Conservation (phyloP, 306 rosid genomes). For the Neltuma alba region DNA sequence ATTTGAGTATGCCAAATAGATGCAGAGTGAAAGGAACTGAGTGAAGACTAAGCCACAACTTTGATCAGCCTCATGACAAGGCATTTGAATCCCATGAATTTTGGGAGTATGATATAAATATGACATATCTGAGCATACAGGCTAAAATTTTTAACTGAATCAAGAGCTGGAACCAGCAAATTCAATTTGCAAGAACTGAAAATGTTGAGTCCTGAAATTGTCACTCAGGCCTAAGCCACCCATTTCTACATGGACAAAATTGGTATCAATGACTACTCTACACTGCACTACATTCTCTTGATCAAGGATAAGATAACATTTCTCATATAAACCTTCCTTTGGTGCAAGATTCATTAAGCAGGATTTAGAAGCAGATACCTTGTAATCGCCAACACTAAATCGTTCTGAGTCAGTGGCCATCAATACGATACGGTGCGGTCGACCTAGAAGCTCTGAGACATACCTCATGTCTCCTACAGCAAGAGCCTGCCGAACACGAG, state of each 20-base stretch:
- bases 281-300: constrained; percentile 52
- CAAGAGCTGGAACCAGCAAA: constrained; percentile 59
- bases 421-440: constrained; percentile 74
- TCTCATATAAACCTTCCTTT: constrained; percentile 82
- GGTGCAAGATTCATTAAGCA: constrained; percentile 81
- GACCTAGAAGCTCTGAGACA: constrained; percentile 85
- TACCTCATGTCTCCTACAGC: constrained; percentile 79
- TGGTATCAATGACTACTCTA: constrained; percentile 71
- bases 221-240: constrained; percentile 43
- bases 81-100: not conserved
- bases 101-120: not conserved
- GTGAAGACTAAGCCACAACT: not conserved
- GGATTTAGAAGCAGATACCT: constrained; percentile 68
- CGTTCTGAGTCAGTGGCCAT: constrained; percentile 50
- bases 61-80: not conserved
- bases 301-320: constrained; percentile 52
- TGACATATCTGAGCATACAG: not conserved
- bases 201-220: constrained; percentile 50
- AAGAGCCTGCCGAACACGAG: constrained; percentile 83
- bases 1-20: not conserved
- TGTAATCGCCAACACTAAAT: constrained; percentile 44
- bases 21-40: not conserved
- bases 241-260: constrained; percentile 66
- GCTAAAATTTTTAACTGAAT: constrained; percentile 36
- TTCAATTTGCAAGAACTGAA: constrained; percentile 65